Percentiles rank a stretch among this genome's conserved stretches.
These are phyloP conservation scores for Antitrichia curtipendula DNA, from an alignment of 225 moss, liverwort and hornwort genomes.

Conservation along the genomic window DNA sequence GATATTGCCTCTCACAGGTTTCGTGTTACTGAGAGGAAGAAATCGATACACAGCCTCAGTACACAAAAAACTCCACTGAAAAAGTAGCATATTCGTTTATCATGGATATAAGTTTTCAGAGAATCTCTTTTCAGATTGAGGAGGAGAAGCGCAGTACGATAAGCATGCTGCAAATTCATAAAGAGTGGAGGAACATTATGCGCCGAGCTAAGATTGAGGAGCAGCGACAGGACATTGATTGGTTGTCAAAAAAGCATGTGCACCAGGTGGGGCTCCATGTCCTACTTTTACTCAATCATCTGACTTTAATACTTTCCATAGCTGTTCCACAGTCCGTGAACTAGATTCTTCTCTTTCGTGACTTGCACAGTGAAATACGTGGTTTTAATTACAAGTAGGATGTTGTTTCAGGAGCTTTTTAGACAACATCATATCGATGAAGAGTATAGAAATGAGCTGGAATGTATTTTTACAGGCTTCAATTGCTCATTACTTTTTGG, in stretches of 20 bases:
- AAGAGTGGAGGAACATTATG: conserved; percentile 64
- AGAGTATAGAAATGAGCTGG: background rate
- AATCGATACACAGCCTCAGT: background rate
- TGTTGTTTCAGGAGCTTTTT: background rate
- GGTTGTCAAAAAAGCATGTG: conserved; percentile 38
- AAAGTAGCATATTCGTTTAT: background rate
- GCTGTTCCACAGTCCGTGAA: background rate
- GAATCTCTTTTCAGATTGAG: conserved; percentile 16
- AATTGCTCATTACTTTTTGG: background rate
- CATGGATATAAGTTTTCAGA: background rate
- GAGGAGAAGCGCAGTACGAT: conserved; percentile 45
- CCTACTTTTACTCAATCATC: background rate
- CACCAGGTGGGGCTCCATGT: conserved; percentile 15
- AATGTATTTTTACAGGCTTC: background rate
- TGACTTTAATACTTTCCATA: background rate
- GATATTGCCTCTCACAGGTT: background rate
- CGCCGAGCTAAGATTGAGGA: conserved; percentile 42
- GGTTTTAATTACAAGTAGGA: background rate
- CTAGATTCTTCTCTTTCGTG: background rate
- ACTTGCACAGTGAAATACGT: background rate
- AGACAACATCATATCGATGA: background rate
- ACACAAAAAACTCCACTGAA: background rate
- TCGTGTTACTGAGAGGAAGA: background rate
- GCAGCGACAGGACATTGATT: conserved; percentile 31
- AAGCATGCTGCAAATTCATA: conserved; percentile 65